Conservation (phyloP, 2,329 filamentous ascomycete genomes). For the Fusarium longipes region DNA sequence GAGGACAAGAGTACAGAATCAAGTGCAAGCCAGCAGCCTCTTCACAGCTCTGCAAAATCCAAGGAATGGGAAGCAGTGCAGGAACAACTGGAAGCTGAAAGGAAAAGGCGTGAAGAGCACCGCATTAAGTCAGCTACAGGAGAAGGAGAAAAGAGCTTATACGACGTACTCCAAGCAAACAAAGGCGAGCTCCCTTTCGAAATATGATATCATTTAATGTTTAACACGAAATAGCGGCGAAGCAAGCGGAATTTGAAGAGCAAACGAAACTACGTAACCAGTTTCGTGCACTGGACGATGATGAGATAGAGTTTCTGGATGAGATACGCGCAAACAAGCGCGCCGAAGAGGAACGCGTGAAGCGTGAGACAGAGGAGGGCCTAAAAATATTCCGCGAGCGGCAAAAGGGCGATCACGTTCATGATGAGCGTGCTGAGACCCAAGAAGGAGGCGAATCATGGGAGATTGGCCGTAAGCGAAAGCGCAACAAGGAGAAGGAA, state of each 20-base stretch:
- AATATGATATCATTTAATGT: not conserved
- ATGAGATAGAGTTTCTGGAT: conserved; percentile 81
- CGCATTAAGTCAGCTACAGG: conserved; percentile 56
- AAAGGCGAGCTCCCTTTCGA: conserved; percentile 66
- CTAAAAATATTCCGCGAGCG: conserved; percentile 66
- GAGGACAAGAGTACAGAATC: conserved; percentile 23
- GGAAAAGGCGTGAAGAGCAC: conserved; percentile 64
- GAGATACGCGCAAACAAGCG: conserved; percentile 63
- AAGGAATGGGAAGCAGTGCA: conserved; percentile 74
- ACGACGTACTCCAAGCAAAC: conserved; percentile 81
- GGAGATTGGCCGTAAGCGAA: conserved; percentile 53
- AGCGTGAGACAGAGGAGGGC: conserved; percentile 67
- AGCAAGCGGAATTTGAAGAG: conserved; percentile 86
- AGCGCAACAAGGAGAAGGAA: conserved; percentile 52
- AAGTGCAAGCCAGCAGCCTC: conserved; percentile 25
- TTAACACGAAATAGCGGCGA: conserved; percentile 66
- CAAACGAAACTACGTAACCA: conserved; percentile 77
- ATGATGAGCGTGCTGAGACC: conserved; percentile 19
- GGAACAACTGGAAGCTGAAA: conserved; percentile 70
- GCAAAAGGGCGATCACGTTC: conserved; percentile 53
- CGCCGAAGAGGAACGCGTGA: conserved; percentile 65
- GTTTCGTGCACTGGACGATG: conserved; percentile 80
- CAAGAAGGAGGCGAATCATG: conserved; percentile 51
- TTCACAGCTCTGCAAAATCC: conserved; percentile 41
- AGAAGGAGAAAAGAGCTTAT: conserved; percentile 70